Base-by-base conservation (phyloP, 1,284 basidiomycete genomes). In the Sutorius eximius region DNA sequence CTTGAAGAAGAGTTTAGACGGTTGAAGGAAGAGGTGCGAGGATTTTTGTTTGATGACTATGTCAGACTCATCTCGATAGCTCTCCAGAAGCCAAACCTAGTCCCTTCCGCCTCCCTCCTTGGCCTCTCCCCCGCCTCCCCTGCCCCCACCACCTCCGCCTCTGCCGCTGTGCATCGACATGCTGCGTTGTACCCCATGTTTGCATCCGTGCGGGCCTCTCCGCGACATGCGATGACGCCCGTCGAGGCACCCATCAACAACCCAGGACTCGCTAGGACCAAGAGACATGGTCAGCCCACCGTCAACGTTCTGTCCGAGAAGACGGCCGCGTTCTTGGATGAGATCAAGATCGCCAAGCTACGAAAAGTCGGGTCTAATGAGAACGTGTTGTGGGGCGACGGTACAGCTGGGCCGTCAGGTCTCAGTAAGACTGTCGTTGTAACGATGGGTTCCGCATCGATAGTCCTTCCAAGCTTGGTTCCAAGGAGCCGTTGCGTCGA, bases 241-340 rank as follows among this genome's bases (percentile, higher is more conserved):
- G 71, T 76, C 8, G 86, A 88, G 64, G 82, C 80, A 0, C 83
- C 86, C 3, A 88, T 88, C 51, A 88, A 86, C 56, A 70, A 76
- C 5, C 69, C 72, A 16, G 57, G 60, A 6, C 52, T 44, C 3
- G 52, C 59, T 0, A 60, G 59, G 42, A 63, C 71, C 13, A 77
- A 75, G 49, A 65, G 61, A 45, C 71, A 79, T 3, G 85, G 86
- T 5, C 78, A 82, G 52, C 84, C 89, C 0, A 84, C 86, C 0
- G 75, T 90, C 20, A 85, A 85, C 29, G 75, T 91, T 8, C 79
- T 85, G 0, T 77, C 83, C 5, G 89, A 91, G 58, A 88, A 89
- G 66, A 90, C 91, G 86, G 85, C 85, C 0, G 87, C 83, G 3
- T 91, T 91, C 63, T 68, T 91, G 57, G 83, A 73, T 13, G 89